Conservation (phyloP, 164 flowering plant species). For the Nelumbo lutea region DNA sequence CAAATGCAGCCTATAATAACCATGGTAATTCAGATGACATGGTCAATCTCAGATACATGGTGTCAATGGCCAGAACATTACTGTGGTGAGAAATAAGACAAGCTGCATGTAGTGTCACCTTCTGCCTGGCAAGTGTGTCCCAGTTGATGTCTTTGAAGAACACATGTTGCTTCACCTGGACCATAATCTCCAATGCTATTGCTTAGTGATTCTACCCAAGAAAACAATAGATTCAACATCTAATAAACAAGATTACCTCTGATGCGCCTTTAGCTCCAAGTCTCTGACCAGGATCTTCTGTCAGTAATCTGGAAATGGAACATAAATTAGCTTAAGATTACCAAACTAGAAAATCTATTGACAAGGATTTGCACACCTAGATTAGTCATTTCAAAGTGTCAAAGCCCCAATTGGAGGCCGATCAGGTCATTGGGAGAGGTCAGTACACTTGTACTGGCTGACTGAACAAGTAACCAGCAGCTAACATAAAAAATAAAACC, state of each 20-base stretch:
- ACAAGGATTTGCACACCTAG: not conserved
- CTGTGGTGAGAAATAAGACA: not conserved
- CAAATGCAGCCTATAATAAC: conserved; percentile 84
- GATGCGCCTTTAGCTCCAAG: conserved; percentile 97
- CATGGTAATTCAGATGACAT: conserved; percentile 8
- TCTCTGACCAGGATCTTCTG: conserved; percentile 94
- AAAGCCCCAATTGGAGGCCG: not conserved
- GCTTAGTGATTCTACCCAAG: not conserved
- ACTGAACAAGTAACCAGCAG: not conserved
- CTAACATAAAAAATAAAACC: not conserved
- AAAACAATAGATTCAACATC: not conserved
- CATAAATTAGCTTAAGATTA: not conserved
- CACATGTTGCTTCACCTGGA: conserved; percentile 89
- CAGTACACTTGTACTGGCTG: not conserved
- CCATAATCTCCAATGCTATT: not conserved
- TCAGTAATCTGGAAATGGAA: conserved; percentile 57
- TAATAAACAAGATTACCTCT: conserved; percentile 46
- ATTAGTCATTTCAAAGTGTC: not conserved
- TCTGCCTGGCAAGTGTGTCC: conserved; percentile 98
- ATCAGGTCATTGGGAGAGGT: not conserved
- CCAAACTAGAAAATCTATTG: not conserved
- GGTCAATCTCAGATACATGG: not conserved
- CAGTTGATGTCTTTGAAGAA: conserved; percentile 96
- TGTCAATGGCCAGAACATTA: not conserved
- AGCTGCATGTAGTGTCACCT: conserved; percentile 40